Evolutionary conservation across 768 basidiomycete species (phyloP), one percentile per base, ranked within the genome.

Genomic region (Panaeolus cyanescens): DNA sequence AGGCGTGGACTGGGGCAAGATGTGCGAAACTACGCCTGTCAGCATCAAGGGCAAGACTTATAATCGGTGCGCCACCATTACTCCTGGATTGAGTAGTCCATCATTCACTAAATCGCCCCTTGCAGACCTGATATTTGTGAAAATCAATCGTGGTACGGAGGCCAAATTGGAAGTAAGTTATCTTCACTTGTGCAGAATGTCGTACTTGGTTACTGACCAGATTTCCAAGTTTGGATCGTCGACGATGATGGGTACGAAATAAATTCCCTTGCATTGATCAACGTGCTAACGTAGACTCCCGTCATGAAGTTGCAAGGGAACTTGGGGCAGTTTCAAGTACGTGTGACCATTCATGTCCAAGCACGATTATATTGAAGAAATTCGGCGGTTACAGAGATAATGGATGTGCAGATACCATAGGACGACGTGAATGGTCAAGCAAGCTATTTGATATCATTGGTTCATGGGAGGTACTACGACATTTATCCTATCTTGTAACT

Each of bases 381-480:
- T 39, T 39, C 7, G 2, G 15, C 19, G 37, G 37, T 39, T 39
- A 17, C 33, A 5, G 61, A 54, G 1, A 68, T 70, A 37, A 37
- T 37, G 36, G 36, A 37, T 37, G 36, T 37, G 36, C 36, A 9
- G 36, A 37, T 17, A 37, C 36, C 36, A 37, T 37, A 37, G 36
- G 36, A 37, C 36, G 5, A 37, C 36, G 36, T 17, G 36, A 37
- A 37, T 37, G 36, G 36, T 37, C 36, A 37, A 37, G 36, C 36
- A 37, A 37, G 36, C 36, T 37, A 17, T 17, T 7, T 6, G 15
- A 37, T 15, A 37, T 37, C n/a, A n/a, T 15, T 37, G 36, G 36
- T 37, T 39, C 37, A 39, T 39, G 37, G 37, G 37, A 39, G 37
- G 37, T 39, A 19, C n/a, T n/a, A n/a, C 15, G 37, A 17, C 15